Evolutionary conservation across 2,329 filamentous ascomycete species (phyloP), one percentile per base, ranked within the genome.

Genomic region (Lithohypha guttulata): DNA sequence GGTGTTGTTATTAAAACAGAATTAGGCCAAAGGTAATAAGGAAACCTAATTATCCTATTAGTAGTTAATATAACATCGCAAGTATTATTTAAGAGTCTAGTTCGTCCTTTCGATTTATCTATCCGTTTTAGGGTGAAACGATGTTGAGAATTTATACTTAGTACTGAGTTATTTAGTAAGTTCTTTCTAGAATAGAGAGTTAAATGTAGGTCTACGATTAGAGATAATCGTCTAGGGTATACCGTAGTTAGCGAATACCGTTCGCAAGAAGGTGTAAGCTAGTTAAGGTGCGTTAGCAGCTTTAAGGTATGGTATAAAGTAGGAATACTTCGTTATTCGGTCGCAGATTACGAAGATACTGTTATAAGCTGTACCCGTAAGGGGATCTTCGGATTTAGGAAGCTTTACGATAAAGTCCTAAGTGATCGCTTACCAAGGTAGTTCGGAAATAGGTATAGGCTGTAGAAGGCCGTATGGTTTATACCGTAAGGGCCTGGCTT

Each of bases 91-190:
- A 17, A 47, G 8, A 13, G 28, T 43, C 29, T 45, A 44, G 17
- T 49, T 50, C 30, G 29, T 47, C 27, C 26, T 29, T 45, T 45
- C 20, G 21, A 25, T 49, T 34, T 42, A 40, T n/a, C 32, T 26
- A 36, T 44, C 13, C 7, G 21, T 42, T 25, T 49, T 39, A 34
- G 28, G 25, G 21, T 49, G 35, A 23, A 37, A 47, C 8, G 15
- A 14, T 32, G 17, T 29, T 6, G 19, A 30, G 23, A 46, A 20
- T 29, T 45, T 45, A 26, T 42, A 40, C 9, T 41, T 25, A 19
- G 15, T 43, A 13, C 9, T 20, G 26, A 32, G 14, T 22, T 19
- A 41, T 15, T 28, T 19, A 14, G 23, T 38, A 6, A 38, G 15
- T 1, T 14, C 9, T 37, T 32, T 15, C 26, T 39, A 45, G 23